Conservation (phyloP, 2,329 filamentous ascomycete genomes). For the Cladophialophora bantiana region DNA sequence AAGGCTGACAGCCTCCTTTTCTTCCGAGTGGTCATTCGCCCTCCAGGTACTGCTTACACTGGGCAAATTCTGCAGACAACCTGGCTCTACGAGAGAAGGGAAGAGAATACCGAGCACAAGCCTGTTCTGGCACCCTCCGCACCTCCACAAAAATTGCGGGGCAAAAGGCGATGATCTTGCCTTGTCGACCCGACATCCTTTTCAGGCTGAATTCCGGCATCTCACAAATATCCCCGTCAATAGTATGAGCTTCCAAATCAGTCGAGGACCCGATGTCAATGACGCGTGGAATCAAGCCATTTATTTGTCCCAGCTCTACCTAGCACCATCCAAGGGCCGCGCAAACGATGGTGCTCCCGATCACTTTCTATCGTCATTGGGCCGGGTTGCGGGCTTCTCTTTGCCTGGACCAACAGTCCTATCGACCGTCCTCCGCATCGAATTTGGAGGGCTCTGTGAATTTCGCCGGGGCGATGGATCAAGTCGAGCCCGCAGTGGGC, state of each 20-base stretch:
- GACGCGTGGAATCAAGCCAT: background rate
- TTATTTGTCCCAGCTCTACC: background rate
- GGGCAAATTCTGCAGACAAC: background rate
- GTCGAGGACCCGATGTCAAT: background rate
- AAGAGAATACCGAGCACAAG: background rate
- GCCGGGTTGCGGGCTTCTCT: background rate
- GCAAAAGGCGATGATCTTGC: background rate
- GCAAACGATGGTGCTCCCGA: background rate
- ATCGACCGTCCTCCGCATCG: background rate
- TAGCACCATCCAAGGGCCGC: background rate
- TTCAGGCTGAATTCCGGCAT: slow-evolving; percentile 14
- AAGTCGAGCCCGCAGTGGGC: background rate
- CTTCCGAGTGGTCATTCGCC: background rate
- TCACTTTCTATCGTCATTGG: background rate
- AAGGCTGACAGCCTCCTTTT: background rate
- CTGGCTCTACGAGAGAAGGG: background rate
- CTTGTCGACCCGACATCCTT: background rate
- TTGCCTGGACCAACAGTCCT: background rate
- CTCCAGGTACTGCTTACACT: background rate
- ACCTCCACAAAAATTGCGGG: slow-evolving; percentile 10
- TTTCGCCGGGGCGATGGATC: background rate
- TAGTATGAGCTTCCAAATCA: slow-evolving; percentile 7
- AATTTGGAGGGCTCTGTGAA: background rate
- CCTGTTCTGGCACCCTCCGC: background rate
- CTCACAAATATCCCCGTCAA: background rate